Evolutionary conservation across 345 rosid species (phyloP).

Genomic region (Pistacia atlantica): DNA sequence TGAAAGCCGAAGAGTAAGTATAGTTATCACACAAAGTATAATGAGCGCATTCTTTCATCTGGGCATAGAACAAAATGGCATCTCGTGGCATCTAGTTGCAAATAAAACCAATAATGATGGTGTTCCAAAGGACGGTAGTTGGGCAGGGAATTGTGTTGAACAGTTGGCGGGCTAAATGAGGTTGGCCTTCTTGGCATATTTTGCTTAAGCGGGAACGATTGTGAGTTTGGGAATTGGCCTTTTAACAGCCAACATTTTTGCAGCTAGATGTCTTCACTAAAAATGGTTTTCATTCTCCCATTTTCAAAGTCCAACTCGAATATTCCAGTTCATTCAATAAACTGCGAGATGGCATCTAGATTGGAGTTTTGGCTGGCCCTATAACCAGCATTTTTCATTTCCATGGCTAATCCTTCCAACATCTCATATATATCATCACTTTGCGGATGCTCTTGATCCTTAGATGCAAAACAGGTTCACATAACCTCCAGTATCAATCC

Average conservation of each 20-base stretch:
- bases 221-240: constrained; percentile 37
- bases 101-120: constrained; percentile 81
- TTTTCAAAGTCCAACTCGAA: too few species aligned
- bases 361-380: constrained; percentile 16
- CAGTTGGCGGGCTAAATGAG: constrained; percentile 77
- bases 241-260: constrained; percentile 8
- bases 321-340: too few species aligned
- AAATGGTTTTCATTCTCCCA: not conserved
- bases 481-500: constrained; percentile 63
- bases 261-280: not conserved
- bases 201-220: constrained; percentile 73
- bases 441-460: constrained; percentile 62
- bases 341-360: not conserved
- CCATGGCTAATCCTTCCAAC: constrained; percentile 50
- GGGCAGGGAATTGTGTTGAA: constrained; percentile 84
- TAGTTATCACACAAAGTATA: constrained; percentile 57
- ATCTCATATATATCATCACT: constrained; percentile 49
- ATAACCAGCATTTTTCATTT: constrained; percentile 45
- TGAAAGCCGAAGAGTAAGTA: constrained; percentile 85
- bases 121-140: constrained; percentile 75
- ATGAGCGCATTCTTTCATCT: constrained; percentile 59
- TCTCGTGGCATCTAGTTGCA: constrained; percentile 77
- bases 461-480: constrained; percentile 62
- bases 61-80: constrained; percentile 70
- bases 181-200: constrained; percentile 78